Percentiles rank a stretch among this genome's conserved stretches.
These are phyloP conservation scores for Pythium brachiatum DNA, from an alignment of 352 stramenopile genomes.

Conservation along the genomic window DNA sequence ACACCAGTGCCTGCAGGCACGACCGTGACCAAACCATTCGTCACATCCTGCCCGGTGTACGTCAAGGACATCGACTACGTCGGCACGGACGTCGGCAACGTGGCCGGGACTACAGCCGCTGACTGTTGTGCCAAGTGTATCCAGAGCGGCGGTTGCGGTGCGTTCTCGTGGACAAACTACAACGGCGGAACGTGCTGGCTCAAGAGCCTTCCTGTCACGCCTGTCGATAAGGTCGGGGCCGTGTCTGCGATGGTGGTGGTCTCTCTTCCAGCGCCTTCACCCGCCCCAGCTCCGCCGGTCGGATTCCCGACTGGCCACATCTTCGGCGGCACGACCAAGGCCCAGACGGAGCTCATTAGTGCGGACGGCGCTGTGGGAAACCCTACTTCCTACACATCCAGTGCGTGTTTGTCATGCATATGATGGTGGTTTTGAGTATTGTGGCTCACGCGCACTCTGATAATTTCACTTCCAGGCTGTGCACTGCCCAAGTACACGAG, in stretches of 20 bases:
- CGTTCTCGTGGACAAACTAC: neutral
- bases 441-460: neutral
- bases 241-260: conserved; percentile 12
- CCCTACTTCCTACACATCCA: conserved; percentile 42
- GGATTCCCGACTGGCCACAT: conserved; percentile 6
- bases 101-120: neutral
- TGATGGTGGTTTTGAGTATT: neutral
- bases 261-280: conserved; percentile 6
- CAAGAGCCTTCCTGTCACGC: conserved; percentile 27
- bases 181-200: conserved; percentile 50
- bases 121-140: conserved; percentile 25
- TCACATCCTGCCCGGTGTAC: conserved; percentile 4
- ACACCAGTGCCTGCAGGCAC: conserved; percentile 24
- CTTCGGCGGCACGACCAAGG: conserved; percentile 1
- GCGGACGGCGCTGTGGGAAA: conserved; percentile 63
- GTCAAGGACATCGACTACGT: conserved; percentile 6
- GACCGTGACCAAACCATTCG: neutral
- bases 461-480: conserved; percentile 26
- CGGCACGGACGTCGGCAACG: conserved; percentile 14
- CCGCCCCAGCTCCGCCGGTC: conserved; percentile 3
- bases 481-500: conserved; percentile 68
- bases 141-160: conserved; percentile 5
- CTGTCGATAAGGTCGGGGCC: neutral
- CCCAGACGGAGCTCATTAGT: conserved; percentile 27
- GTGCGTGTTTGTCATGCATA: neutral